Conservation (phyloP, 768 basidiomycete species). For the Trametes cinnabarina region DNA sequence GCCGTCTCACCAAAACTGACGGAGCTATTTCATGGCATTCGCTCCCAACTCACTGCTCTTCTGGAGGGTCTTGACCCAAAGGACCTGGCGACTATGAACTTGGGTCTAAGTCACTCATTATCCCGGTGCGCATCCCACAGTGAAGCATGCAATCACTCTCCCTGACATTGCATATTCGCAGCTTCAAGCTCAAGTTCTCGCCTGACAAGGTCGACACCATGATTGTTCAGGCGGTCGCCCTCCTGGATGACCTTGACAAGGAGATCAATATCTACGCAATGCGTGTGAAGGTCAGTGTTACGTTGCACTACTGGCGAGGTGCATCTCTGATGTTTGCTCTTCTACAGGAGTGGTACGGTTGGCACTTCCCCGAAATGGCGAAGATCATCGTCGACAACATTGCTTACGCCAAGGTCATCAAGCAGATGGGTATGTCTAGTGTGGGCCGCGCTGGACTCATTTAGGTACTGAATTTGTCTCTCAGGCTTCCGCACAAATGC, state of each 20-base stretch:
- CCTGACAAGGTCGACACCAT: conserved; percentile 99
- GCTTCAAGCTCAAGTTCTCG: conserved; percentile 99
- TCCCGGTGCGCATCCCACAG: conserved; percentile 74
- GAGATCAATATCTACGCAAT: conserved; percentile 99
- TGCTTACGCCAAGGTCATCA: conserved; percentile 94
- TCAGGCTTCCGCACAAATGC: conserved; percentile 95
- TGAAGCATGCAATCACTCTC: too few species aligned
- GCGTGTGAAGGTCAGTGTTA: conserved; percentile 81
- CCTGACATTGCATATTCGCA: too few species aligned
- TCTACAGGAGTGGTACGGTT: conserved; percentile 99
- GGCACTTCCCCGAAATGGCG: conserved; percentile 99
- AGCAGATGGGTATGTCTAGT: conserved; percentile 70
- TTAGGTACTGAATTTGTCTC: not conserved
- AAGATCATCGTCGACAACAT: conserved; percentile 98
- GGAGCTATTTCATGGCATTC: conserved; percentile 96
- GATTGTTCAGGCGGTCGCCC: conserved; percentile 97
- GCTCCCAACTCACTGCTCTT: conserved; percentile 80
- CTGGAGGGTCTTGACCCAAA: conserved; percentile 90
- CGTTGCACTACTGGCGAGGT: not conserved
- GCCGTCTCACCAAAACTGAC: conserved; percentile 49
- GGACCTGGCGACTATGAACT: conserved; percentile 94
- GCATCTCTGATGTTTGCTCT: not conserved
- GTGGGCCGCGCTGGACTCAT: not conserved
- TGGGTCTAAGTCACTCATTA: conserved; percentile 95
- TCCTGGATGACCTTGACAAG: conserved; percentile 98